Evolutionary conservation across 352 stramenopile genomes (phyloP), one percentile per base, ranked within the genome.

Genomic region (Saprolegnia diclina): DNA sequence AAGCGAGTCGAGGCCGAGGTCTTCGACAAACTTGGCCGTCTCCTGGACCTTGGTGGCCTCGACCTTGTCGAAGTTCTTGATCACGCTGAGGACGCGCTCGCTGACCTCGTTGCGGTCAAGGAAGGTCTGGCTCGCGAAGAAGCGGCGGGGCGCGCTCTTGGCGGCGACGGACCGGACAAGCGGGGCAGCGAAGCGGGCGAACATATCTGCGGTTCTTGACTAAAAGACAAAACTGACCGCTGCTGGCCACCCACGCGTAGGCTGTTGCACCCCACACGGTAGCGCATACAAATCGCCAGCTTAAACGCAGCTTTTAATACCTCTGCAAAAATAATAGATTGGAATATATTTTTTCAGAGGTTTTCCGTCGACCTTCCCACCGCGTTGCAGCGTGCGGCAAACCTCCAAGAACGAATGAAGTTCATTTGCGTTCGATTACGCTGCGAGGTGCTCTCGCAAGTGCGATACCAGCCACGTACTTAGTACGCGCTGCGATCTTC

Each of bases 21-120:
- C 95, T 62, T 97, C 97, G 63, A 98, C 95, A 83, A 99, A 99
- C 76, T 94, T 95, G 74, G 96, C 93, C 46, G 68, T 82, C 65
- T 93, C 83, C 67, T 85, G 87, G 55, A 96, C 88, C 82, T 98
- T 98, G 71, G 90, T 81, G 42, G 79, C 77, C 73, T 99, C 92
- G 42, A 99, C 97, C 89, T 99, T 99, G 75, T 99, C 97, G 77
- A 99, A 99, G 80, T 98, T 99, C 90, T 99, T 99, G 73, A 99
- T 89, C 55, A 99, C 97, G 69, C 83, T 77, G 52, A 99, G 79
- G 72, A 99, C 96, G 62, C 97, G 94, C 59, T 98, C 96, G 67
- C 90, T 97, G 52, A 99, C 97, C 82, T 99, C 97, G 66, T 82
- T 75, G 72, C 87, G 83, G 79, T 94, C 87, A 65, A 94, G 75